These are phyloP conservation scores for Chalaropsis ovoidea DNA, from an alignment of 2,329 filamentous ascomycete genomes.

Conservation along the genomic window DNA sequence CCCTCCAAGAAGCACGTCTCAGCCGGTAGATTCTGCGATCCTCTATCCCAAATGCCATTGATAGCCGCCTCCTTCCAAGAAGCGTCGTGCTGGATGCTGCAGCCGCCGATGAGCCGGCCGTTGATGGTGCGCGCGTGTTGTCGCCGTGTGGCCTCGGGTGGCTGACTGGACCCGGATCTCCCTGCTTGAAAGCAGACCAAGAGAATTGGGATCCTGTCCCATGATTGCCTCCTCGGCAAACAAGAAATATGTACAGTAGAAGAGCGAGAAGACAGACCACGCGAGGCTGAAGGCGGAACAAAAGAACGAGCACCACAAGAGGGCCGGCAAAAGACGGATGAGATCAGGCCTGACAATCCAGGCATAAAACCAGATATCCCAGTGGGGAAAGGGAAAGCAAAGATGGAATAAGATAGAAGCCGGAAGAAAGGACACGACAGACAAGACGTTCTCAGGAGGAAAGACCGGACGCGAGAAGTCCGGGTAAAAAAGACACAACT, in stretches of 20 bases:
- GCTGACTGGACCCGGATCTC: neutral
- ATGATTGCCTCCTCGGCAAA: neutral
- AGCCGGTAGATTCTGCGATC: neutral
- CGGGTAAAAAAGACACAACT: constrained; percentile 13
- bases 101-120: neutral
- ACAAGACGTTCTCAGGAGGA: neutral
- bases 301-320: neutral
- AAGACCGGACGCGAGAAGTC: neutral
- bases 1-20: neutral
- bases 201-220: neutral
- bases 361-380: neutral
- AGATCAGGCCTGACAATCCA: neutral
- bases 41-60: neutral
- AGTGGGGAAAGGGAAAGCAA: neutral
- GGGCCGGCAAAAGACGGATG: neutral
- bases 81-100: neutral
- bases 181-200: neutral
- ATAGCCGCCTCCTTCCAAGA: neutral
- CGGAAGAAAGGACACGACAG: constrained; percentile 12
- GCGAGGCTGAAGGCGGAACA: neutral
- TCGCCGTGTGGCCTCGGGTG: too few species aligned
- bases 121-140: too few species aligned
- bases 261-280: neutral
- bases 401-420: constrained; percentile 1
- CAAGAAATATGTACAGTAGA: neutral